Conservation (phyloP, 2,329 filamentous ascomycete species). For the Ophiostoma himal-ulmi region DNA sequence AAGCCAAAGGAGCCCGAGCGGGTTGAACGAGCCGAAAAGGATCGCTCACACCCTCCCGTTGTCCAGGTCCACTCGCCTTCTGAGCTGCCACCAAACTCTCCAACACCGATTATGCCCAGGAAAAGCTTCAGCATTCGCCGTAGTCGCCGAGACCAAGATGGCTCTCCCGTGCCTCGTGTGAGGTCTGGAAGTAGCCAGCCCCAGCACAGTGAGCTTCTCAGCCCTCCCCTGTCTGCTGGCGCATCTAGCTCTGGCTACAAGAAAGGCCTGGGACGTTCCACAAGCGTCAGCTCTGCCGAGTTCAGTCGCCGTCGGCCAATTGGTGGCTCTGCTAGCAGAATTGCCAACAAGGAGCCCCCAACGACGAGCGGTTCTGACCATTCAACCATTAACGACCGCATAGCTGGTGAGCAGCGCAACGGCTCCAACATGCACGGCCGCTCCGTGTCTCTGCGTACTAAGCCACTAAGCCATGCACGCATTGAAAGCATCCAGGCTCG, state of each 20-base stretch:
- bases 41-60: slow-evolving; percentile 62
- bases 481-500: slow-evolving; percentile 89
- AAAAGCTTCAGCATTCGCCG: slow-evolving; percentile 84
- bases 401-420: slow-evolving; percentile 43
- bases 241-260: slow-evolving; percentile 51
- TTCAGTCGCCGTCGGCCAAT: slow-evolving; percentile 57
- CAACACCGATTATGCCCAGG: slow-evolving; percentile 42
- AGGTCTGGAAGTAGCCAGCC: slow-evolving; percentile 59
- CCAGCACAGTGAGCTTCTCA: slow-evolving; percentile 72
- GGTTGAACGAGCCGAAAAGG: slow-evolving; percentile 54
- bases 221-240: slow-evolving; percentile 61
- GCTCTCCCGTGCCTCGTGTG: slow-evolving; percentile 41
- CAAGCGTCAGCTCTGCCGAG: slow-evolving; percentile 86
- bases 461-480: slow-evolving; percentile 82
- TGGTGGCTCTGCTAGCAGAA: slow-evolving; percentile 35
- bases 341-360: slow-evolving; percentile 60
- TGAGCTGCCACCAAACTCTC: slow-evolving; percentile 38
- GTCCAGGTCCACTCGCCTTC: slow-evolving; percentile 74
- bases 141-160: slow-evolving; percentile 50
- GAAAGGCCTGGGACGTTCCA: slow-evolving; percentile 73
- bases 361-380: slow-evolving; percentile 75
- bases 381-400: slow-evolving; percentile 50
- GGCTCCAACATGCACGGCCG: slow-evolving; percentile 36
- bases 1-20: slow-evolving; percentile 59
- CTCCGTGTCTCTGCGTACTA: slow-evolving; percentile 65